phyloP scores from a whole-genome alignment of 805 yeast species.

The Lipomyces oligophaga region DNA sequence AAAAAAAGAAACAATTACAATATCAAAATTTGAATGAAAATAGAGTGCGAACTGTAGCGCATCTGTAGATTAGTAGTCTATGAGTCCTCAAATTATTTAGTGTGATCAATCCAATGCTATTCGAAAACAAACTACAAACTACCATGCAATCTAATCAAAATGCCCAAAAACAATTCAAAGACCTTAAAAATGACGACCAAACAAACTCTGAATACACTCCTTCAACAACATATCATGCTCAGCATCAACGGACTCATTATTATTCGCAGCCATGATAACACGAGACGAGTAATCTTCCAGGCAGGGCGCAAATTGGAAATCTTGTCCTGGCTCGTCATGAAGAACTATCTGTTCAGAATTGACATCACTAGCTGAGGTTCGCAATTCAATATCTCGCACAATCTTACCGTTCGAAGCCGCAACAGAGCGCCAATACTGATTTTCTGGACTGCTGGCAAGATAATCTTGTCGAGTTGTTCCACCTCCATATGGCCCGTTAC shows the following conservation, averaged over 20 bases:
- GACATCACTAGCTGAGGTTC: constrained; percentile 2
- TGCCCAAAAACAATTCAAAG: no score
- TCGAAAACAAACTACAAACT: no score
- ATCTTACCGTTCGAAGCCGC: constrained; percentile 24
- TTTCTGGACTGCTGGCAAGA: not conserved
- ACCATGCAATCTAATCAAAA: no score
- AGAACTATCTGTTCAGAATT: not conserved
- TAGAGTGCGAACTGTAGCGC: no score
- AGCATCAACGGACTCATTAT: no score
- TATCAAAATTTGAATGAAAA: no score
- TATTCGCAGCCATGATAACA: not conserved
- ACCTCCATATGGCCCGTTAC: constrained; percentile 26
- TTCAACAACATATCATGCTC: constrained; percentile 12
- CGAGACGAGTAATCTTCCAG: no score
- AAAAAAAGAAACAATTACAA: no score
- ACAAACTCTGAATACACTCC: constrained; percentile 14
- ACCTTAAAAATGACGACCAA: constrained; percentile 13
- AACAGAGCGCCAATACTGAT: constrained; percentile 23
- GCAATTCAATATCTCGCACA: constrained; percentile 19
- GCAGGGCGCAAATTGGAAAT: no score
- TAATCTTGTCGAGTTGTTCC: constrained; percentile 24
- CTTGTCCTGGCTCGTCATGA: not conserved
- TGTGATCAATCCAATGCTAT: no score
- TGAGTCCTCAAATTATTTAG: no score
- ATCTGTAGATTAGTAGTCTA: no score